Conservation (phyloP, 306 rosid genomes). For the Arachis stenosperma region DNA sequence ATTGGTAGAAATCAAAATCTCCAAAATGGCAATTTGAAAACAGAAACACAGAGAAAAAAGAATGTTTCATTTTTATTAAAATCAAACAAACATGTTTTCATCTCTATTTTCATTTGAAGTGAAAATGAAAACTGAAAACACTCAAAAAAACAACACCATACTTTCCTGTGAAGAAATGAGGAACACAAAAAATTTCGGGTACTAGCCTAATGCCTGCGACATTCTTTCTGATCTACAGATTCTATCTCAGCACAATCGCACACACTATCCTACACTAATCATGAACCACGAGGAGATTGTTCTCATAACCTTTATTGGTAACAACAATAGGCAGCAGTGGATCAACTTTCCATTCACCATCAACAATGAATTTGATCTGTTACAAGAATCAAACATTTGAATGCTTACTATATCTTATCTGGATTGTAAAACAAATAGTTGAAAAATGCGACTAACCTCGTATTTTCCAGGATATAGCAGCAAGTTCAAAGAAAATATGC, state of each 20-base stretch:
- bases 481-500: conserved; percentile 69
- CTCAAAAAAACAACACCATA: no score
- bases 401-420: conserved; percentile 3
- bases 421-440: conserved; percentile 3
- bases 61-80: no score
- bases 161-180: no score
- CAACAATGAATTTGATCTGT: conserved; percentile 95
- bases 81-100: no score
- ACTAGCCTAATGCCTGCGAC: conserved; percentile 39
- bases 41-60: no score
- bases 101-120: no score
- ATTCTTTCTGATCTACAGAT: conserved; percentile 6
- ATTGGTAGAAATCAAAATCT: no score
- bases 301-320: conserved; percentile 55
- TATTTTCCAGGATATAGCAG: conserved; percentile 91
- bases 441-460: conserved; percentile 58
- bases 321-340: conserved; percentile 72
- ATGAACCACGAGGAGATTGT: conserved; percentile 70
- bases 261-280: conserved; percentile 25
- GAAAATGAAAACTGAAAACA: no score
- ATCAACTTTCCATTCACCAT: conserved; percentile 87
- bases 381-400: conserved; percentile 9
- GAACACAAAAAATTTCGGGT: background rate
- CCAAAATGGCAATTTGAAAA: no score
- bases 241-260: background rate